Conservation (phyloP, 257 asterid genomes). For the Solanum neorickii region DNA sequence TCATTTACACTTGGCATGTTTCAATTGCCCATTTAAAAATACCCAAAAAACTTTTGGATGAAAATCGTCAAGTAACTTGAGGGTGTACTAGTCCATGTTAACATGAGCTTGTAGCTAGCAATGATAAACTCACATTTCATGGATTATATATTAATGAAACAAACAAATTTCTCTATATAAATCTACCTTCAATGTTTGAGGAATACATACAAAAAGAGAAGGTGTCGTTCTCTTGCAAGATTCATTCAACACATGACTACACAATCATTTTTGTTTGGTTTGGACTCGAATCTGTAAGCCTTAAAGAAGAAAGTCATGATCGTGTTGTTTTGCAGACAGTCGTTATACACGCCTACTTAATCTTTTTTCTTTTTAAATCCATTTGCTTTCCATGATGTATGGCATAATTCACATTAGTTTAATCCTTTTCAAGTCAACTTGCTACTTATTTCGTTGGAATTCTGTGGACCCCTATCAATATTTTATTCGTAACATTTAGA, state of each 20-base stretch:
- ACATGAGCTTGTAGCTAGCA: not conserved
- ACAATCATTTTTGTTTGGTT: not conserved
- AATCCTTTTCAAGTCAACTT: not conserved
- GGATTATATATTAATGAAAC: not conserved
- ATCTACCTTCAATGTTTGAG: not conserved
- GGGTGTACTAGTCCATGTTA: not conserved
- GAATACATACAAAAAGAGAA: not conserved
- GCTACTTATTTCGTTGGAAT: not conserved
- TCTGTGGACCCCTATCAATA: not conserved
- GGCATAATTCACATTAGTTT: not conserved
- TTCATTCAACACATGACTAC: not conserved
- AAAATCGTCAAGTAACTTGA: not conserved
- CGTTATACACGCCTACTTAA: too few relatives aligned
- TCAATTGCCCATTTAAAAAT: not conserved
- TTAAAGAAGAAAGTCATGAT: not conserved
- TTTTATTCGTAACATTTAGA: not conserved
- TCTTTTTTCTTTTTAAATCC: not conserved
- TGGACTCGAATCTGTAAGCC: not conserved
- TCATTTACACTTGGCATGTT: not conserved
- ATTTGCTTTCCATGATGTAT: not conserved
- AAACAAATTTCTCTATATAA: too few relatives aligned
- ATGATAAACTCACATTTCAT: not conserved
- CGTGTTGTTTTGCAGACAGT: not conserved
- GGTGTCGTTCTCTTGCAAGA: not conserved
- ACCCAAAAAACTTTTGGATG: not conserved